Conservation (phyloP, 208 protist species). For the Trichomonas gallinae region DNA sequence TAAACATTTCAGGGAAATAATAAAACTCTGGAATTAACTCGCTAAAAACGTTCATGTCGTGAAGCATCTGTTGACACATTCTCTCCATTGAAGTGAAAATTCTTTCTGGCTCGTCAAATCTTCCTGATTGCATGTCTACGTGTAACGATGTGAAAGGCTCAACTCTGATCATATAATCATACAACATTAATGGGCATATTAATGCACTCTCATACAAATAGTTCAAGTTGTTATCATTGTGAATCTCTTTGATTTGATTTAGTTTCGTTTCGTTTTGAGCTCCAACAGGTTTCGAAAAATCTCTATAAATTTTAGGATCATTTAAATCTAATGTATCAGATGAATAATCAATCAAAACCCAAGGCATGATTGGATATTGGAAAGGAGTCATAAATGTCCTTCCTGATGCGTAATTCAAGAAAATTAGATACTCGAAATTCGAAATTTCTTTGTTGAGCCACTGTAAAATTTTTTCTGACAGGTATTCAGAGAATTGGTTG, state of each 20-base stretch:
- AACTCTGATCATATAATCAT: background rate
- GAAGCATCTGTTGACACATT: background rate
- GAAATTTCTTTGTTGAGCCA: background rate
- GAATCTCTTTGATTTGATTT: background rate
- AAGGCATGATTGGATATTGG: background rate
- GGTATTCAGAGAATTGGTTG: background rate
- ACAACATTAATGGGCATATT: background rate
- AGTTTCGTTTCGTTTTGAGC: background rate
- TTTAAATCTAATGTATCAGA: background rate
- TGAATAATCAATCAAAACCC: background rate
- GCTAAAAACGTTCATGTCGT: background rate
- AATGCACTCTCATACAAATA: background rate
- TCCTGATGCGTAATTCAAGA: background rate
- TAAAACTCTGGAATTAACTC: background rate
- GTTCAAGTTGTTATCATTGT: too few species aligned
- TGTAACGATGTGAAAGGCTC: background rate
- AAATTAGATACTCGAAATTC: background rate
- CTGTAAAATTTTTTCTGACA: background rate
- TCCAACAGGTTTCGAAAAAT: background rate
- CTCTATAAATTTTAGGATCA: background rate
- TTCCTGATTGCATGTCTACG: background rate
- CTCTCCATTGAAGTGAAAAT: background rate
- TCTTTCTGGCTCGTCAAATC: background rate
- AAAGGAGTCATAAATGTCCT: background rate
- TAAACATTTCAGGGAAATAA: background rate